Evolutionary conservation across 768 basidiomycete genomes (phyloP).

Genomic region (Podaxis pistillaris): DNA sequence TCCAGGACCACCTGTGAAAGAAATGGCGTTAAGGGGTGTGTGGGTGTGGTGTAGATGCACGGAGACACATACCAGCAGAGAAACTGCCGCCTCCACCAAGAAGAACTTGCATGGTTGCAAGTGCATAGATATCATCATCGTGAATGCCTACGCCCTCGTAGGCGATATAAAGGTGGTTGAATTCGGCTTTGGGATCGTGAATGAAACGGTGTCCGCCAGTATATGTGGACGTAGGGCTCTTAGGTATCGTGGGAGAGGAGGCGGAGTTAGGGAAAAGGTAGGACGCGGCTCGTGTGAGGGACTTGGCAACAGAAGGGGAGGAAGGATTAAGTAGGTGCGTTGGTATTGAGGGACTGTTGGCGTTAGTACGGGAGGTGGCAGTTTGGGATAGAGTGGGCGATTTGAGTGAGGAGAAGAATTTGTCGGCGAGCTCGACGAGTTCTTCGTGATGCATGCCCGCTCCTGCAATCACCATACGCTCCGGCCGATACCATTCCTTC

Average conservation of each 20-base stretch:
- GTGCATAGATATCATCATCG: constrained; percentile 88
- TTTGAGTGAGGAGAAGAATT: constrained; percentile 76
- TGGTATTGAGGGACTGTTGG: constrained; percentile 34
- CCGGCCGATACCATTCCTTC: constrained; percentile 86
- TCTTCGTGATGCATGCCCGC: constrained; percentile 90
- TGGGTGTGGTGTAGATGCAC: not conserved
- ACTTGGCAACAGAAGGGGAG: constrained; percentile 56
- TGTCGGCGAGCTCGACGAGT: constrained; percentile 81
- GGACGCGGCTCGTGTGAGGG: constrained; percentile 75
- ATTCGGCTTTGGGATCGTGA: constrained; percentile 59
- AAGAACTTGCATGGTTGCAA: constrained; percentile 92
- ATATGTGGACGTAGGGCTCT: constrained; percentile 57
- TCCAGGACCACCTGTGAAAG: constrained; percentile 77
- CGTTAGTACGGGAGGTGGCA: constrained; percentile 26
- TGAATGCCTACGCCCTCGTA: constrained; percentile 91
- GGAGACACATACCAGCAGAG: constrained; percentile 66
- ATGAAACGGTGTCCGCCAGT: constrained; percentile 83
- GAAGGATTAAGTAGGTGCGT: constrained; percentile 60
- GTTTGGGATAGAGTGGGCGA: constrained; percentile 26
- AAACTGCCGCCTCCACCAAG: constrained; percentile 96
- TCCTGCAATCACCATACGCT: constrained; percentile 93
- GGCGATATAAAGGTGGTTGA: constrained; percentile 90
- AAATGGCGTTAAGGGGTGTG: constrained; percentile 1
- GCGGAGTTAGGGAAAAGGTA: constrained; percentile 57
- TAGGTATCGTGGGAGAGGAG: constrained; percentile 25